phyloP scores from a whole-genome alignment of 768 basidiomycete genomes.

The Candolleomyces aberdarensis region DNA sequence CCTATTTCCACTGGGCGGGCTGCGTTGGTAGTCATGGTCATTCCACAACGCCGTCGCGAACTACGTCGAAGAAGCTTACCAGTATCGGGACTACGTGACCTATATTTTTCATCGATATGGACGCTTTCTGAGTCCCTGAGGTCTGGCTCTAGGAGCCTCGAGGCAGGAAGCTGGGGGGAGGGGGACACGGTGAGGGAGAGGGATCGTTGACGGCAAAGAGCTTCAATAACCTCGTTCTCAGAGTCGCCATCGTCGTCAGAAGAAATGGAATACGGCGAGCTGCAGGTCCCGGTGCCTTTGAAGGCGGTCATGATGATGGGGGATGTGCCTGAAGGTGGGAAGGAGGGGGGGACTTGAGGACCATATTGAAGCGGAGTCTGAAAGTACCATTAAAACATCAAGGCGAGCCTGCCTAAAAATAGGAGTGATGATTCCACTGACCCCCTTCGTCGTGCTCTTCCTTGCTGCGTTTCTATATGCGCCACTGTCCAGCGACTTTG shows the following conservation, averaged over 20 bases:
- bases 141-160: too few species aligned
- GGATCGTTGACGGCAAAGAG: slow-evolving; percentile 17
- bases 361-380: slow-evolving; percentile 5
- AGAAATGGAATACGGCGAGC: slow-evolving; percentile 34
- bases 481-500: slow-evolving; percentile 25
- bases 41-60: background rate
- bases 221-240: slow-evolving; percentile 35
- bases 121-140: too few species aligned
- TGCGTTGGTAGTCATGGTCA: background rate
- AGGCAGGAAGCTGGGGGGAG: background rate
- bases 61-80: background rate
- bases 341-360: slow-evolving; percentile 4
- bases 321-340: slow-evolving; percentile 8
- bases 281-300: slow-evolving; percentile 28
- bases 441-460: slow-evolving; percentile 27
- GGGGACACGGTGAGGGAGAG: background rate
- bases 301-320: slow-evolving; percentile 14
- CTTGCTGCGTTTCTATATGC: slow-evolving; percentile 28
- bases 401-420: background rate
- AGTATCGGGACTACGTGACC: too few species aligned
- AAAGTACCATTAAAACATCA: too few species aligned
- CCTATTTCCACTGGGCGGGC: background rate
- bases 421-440: slow-evolving; percentile 11
- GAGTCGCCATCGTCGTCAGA: slow-evolving; percentile 31
- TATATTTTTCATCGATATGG: too few species aligned